Base-by-base conservation (phyloP, 495 filamentous ascomycete genomes). In the Aspergillus egyptiacus region DNA sequence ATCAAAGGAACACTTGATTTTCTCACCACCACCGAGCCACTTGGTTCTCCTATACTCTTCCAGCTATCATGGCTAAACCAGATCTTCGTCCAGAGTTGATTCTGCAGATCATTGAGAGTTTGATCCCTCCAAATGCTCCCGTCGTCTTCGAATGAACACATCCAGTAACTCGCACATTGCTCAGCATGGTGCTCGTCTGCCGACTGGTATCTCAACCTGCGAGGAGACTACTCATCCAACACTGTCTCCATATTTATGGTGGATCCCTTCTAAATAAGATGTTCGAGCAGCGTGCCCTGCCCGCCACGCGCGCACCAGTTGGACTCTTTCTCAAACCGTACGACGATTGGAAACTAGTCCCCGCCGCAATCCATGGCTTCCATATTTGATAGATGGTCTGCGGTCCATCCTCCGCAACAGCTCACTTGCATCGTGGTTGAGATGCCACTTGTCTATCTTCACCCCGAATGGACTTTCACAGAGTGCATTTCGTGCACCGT, bases 241-340 rank as follows among this genome's bases (percentile, higher is more conserved):
- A 59, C 36, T 68, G 62, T 48, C 43, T 63, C 9, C 49, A 59
- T 28, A 53, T 68, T 11, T 40, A 65, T 28, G 46, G 48, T n/a
- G 30, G 27, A 0, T 2, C 27, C 11, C 45, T 41, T 13, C 40
- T 62, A 0, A 18, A 37, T 8, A 19, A 38, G 5, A 24, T 61
- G 14, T 33, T 56, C 5, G 5, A 25, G 0, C 13, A 22, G 3
- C 14, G 33, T 3, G 25, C 18, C 15, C 33, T 48, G 27, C 19
- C 47, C 34, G 25, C 18, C 44, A 44, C 34, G 42, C 17, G 7
- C 9, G 4, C 47, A 20, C 44, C 51, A 8, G 39, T 22, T 24
- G 48, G 38, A 34, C 50, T 54, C 27, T 63, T 42, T 33, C 59
- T 53, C 25, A n/a, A n/a, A n/a, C n/a, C n/a, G n/a, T n/a, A n/a